Base-by-base conservation (phyloP, 345 rosid genomes). In the Salix suchowensis region DNA sequence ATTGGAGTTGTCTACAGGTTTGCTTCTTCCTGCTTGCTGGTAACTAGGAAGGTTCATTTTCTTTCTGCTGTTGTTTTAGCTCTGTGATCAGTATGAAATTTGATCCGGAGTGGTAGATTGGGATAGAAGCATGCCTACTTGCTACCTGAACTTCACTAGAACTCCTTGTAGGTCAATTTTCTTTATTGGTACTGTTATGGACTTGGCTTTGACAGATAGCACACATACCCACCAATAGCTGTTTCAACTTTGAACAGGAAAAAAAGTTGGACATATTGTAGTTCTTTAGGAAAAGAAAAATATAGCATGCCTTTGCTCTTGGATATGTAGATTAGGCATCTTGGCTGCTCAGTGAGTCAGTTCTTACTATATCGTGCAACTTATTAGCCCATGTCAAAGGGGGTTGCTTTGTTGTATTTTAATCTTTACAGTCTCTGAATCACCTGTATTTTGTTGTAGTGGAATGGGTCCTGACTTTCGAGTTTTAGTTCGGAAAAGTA, bases 1-100 rank as follows among this genome's bases (percentile, higher is more conserved):
- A 92, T 94, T 78, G 98, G 97, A 86, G 94, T 92, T 85, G 98
- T 94, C 32, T 94, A 92, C 92, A 94, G 97, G 98, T 94, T 71
- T 82, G 80, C 40, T 75, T 73, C 71, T 54, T 10, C 60, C 10
- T 7, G 24, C 60, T 54, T 54, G 23, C 7, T 7, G n/a, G 23
- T 54, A 54, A 2, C n/a, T 21, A 54, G 24, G 60, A 54, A 54
- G 12, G 9, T 21, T 2, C 24, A 21, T 54, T 7, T 54, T 52
- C 2, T 54, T 65, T 18, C 42, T 26, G 23, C 6, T 34, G 36
- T 65, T 32, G 24, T 15, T 65, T 23, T 34, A 28, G 10, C 19
- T 42, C 21, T 7, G 19, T 28, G 42, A 18, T 36, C 10, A 46
- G 23, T 32, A 26, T 48, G 32, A 39, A 24, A 15, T 68, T 12